Conservation (phyloP, 192 early-diverging fungal genomes). For the Lobosporangium transversale region DNA sequence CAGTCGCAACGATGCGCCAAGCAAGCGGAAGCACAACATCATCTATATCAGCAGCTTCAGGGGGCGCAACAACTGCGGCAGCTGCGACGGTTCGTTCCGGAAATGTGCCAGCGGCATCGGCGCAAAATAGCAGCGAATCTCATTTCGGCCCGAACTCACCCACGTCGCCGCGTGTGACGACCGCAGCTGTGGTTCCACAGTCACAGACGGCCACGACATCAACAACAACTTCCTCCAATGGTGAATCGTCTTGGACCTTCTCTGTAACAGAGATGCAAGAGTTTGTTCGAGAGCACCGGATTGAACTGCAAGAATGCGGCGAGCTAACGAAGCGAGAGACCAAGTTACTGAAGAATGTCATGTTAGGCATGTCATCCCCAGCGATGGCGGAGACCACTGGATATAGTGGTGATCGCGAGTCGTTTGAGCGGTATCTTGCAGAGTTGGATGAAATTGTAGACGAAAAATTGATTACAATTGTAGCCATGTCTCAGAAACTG, state of each 20-base stretch:
- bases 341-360: slow-evolving; percentile 68
- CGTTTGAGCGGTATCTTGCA: slow-evolving; percentile 57
- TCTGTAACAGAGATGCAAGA: slow-evolving; percentile 58
- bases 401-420: slow-evolving; percentile 21
- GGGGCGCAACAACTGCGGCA: not conserved
- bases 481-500: slow-evolving; percentile 46
- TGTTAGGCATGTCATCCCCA: slow-evolving; percentile 63
- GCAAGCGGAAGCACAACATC: no score
- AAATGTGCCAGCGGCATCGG: no score
- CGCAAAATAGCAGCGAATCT: slow-evolving; percentile 14
- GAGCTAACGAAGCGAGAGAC: slow-evolving; percentile 76
- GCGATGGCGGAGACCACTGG: slow-evolving; percentile 22
- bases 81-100: no score
- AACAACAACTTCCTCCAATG: not conserved
- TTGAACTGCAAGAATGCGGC: slow-evolving; percentile 67
- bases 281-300: slow-evolving; percentile 71
- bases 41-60: not conserved
- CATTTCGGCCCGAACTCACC: no score
- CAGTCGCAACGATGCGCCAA: slow-evolving; percentile 26
- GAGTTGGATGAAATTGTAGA: slow-evolving; percentile 67
- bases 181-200: slow-evolving; percentile 4
- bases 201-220: slow-evolving; percentile 11
- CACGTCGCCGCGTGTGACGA: not conserved
- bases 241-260: not conserved
- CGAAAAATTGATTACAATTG: slow-evolving; percentile 63